Evolutionary conservation across 225 moss, liverwort and hornwort genomes (phyloP), one percentile per base, ranked within the genome.

Genomic region (Marchantia paleacea): DNA sequence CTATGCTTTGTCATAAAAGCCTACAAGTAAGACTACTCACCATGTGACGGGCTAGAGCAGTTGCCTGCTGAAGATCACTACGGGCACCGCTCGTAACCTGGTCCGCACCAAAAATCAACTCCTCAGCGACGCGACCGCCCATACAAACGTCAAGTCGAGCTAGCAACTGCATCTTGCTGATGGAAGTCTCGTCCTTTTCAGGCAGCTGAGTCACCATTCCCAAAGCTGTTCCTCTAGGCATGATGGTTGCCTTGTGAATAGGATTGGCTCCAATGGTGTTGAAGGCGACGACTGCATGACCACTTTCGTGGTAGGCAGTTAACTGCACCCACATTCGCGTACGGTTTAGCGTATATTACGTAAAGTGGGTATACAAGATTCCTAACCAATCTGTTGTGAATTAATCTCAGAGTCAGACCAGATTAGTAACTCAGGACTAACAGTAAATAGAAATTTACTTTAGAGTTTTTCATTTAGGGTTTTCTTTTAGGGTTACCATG

Each of bases 161-260:
- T 65, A 99, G 84, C 86, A 99, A 89, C 87, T 99, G 99, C 83
- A 83, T 92, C 86, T 94, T 99, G 84, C 99, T 99, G 28, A 99
- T 91, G 50, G 99, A 99, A 0, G 99, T 99, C 76, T 99, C 99
- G 60, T 99, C 99, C 84, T 95, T 99, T 54, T 99, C 99, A 69
- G 99, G 95, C 76, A 99, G 95, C 76, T 99, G 99, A 53, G 99
- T 99, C 65, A 99, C 99, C 99, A 99, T 99, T 52, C 99, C 99
- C 80, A 99, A 85, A 26, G 99, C 94, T 84, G 94, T 92, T 79
- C 99, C 99, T 61, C 99, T 90, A 47, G 99, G 99, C 81, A 91
- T 99, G 29, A 99, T 99, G 64, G 99, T 99, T 31, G 95, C 99
- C 83, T 99, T 99, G 50, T 99, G 99, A 52, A 99, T 99, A 71